These are phyloP conservation scores for Quercus tomentella DNA, from an alignment of 331 rosid genomes.

Conservation along the genomic window DNA sequence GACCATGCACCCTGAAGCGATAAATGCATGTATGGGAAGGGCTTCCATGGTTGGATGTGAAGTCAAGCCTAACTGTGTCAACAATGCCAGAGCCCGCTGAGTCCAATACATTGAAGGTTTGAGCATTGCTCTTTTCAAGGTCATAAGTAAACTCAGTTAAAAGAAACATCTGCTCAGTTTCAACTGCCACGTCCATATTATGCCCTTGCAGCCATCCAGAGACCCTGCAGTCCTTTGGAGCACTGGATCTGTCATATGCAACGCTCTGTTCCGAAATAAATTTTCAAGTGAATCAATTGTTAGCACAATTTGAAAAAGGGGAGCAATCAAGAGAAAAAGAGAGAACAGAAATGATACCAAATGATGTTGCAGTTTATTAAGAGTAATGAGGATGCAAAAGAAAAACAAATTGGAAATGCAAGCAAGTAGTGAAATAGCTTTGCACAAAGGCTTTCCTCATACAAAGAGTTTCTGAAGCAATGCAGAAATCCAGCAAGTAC, in stretches of 20 bases:
- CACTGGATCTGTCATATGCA: slow-evolving; percentile 80
- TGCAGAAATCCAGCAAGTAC: neutral
- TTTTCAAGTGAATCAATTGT: too few species aligned
- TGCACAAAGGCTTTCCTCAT: neutral
- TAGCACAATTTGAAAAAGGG: neutral
- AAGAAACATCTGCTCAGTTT: slow-evolving; percentile 42
- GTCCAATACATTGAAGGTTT: slow-evolving; percentile 54
- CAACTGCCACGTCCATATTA: slow-evolving; percentile 19
- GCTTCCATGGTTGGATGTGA: slow-evolving; percentile 82
- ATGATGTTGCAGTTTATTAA: neutral
- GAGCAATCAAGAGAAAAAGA: neutral
- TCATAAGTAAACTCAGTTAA: slow-evolving; percentile 66
- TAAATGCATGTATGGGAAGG: slow-evolving; percentile 91
- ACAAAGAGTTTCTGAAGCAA: neutral
- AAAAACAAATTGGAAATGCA: neutral
- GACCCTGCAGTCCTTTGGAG: slow-evolving; percentile 82
- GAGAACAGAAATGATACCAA: neutral
- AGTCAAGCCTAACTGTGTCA: slow-evolving; percentile 73
- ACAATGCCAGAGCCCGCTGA: slow-evolving; percentile 40
- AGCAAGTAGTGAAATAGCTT: neutral
- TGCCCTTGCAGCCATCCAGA: slow-evolving; percentile 77
- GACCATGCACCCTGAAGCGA: slow-evolving; percentile 89
- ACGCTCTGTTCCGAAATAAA: slow-evolving; percentile 48
- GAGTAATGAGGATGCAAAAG: neutral
- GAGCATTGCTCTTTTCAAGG: slow-evolving; percentile 94